phyloP scores from a whole-genome alignment of 495 filamentous ascomycete species.

The Parathielavia appendiculata region DNA sequence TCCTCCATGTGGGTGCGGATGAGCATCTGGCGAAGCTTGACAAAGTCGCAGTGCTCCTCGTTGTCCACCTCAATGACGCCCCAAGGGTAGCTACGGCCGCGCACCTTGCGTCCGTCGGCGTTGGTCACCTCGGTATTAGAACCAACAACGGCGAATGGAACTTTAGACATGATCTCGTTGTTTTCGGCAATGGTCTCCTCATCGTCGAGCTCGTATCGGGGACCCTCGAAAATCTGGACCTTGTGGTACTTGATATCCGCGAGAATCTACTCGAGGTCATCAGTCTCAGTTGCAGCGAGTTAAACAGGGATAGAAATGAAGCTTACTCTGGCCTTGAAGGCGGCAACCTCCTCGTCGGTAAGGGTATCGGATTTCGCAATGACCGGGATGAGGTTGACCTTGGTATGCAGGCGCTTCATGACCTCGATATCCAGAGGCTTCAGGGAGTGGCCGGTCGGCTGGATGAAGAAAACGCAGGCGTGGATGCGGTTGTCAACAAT shows the following conservation, averaged over 20 bases:
- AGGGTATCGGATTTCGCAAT: conserved; percentile 98
- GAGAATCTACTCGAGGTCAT: conserved; percentile 63
- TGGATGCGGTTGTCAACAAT: conserved; percentile 98
- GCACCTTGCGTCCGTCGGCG: conserved; percentile 89
- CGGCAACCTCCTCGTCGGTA: conserved; percentile 90
- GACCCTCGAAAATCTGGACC: conserved; percentile 98
- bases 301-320: background rate
- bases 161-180: conserved; percentile 99
- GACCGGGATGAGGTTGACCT: conserved; percentile 99
- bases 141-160: conserved; percentile 96
- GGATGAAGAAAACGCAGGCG: conserved; percentile 98
- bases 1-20: conserved; percentile 99
- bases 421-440: conserved; percentile 99
- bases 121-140: conserved; percentile 88
- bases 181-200: conserved; percentile 99
- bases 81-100: conserved; percentile 96
- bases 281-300: conserved; percentile 3
- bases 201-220: conserved; percentile 96
- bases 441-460: conserved; percentile 97
- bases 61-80: conserved; percentile 99
- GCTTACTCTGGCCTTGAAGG: conserved; percentile 91
- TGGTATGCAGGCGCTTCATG: conserved; percentile 98
- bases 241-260: conserved; percentile 93
- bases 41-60: conserved; percentile 99
- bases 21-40: conserved; percentile 99